Evolutionary conservation across 805 yeast species (phyloP), one percentile per base, ranked within the genome.

Genomic region (Isabelozyma pseudorhagii): DNA sequence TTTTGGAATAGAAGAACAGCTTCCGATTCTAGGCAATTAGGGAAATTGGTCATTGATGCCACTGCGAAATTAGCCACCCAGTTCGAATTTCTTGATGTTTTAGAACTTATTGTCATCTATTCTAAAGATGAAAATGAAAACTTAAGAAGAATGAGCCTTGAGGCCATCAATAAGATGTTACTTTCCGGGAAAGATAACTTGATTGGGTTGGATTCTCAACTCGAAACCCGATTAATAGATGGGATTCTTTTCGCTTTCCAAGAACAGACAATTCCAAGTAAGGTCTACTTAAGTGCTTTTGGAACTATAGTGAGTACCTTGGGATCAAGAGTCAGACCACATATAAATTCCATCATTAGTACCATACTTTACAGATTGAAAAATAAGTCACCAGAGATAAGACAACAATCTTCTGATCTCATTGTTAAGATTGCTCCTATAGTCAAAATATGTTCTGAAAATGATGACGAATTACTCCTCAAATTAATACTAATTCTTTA

Each of bases 1-100:
- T 92, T 89, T 62, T 93, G 97, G 97, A 83, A 79, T 41, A 77
- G 97, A 59, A 74, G 97, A 59, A 71, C 82, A 48, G 96, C 97
- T 0, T 64, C 87, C 44, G 94, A 87, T 61, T 62, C 68, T 2
- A 55, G 55, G 3, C 80, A 84, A 46, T 62, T 83, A 8, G 76
- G 78, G 34, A 76, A 76, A 45, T 69, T 82, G 47, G 93, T 91
- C 31, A 79, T 85, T 1, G 89, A 85, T 38, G 84, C 97, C 0
- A 84, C 96, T 0, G 78, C 79, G 14, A 78, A 78, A 2, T 60
- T 94, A 13, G 81, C 96, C 0, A 71, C 77, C 43, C 85, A 82
- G 57, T 80, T 86, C 31, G 96, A 96, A 8, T 80, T 81, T 17
- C 66, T 83, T 2, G 79, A 71, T 38, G 74, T 88, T 11, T 68